Conservation (phyloP, 1,139 yeast species). For the Hyphopichia fennica region DNA sequence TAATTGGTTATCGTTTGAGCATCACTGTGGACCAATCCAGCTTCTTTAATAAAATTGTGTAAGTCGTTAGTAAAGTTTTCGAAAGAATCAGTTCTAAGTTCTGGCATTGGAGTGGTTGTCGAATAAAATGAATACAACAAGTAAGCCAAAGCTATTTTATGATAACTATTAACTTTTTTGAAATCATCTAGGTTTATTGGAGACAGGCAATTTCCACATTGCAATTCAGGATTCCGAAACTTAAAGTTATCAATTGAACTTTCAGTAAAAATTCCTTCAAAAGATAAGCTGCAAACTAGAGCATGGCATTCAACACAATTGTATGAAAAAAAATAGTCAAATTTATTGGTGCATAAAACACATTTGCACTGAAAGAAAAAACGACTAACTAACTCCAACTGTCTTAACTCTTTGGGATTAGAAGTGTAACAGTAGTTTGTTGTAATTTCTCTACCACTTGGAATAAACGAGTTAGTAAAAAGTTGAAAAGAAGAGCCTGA, state of each 20-base stretch:
- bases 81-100: background rate
- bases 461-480: conserved; percentile 18
- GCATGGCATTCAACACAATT: conserved; percentile 18
- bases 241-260: background rate
- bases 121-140: background rate
- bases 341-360: conserved; percentile 17
- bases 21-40: background rate
- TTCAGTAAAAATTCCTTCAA: background rate
- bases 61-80: background rate
- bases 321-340: conserved; percentile 20
- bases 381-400: conserved; percentile 14
- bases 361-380: conserved; percentile 38
- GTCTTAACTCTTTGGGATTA: conserved; percentile 23
- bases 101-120: background rate
- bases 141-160: background rate
- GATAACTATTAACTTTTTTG: background rate
- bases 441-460: conserved; percentile 22
- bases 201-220: background rate
- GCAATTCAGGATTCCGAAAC: background rate
- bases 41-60: background rate
- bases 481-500: conserved; percentile 9
- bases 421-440: conserved; percentile 27
- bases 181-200: background rate
- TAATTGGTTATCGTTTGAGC: background rate
- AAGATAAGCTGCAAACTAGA: conserved; percentile 2